Evolutionary conservation across 164 flowering plant genomes (phyloP), one percentile per base, ranked within the genome.

Genomic region (Vitis riparia): DNA sequence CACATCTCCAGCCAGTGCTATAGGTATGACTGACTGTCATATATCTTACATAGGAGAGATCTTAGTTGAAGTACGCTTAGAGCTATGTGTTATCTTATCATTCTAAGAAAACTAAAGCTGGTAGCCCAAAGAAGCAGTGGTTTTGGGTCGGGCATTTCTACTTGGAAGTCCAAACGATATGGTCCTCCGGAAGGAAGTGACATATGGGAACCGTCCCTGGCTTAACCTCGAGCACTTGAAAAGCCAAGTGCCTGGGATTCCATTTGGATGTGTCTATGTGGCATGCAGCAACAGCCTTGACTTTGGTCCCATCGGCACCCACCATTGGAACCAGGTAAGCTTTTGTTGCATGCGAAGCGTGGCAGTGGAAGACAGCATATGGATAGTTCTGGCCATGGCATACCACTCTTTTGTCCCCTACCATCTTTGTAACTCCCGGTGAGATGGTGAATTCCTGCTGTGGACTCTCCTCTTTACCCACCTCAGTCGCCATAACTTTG

Each of bases 161-260:
- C 14, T 73, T 77, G 15, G 37, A 68, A 56, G 69, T 55, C 86
- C 86, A 85, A 30, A 77, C 77, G 30, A 84, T 23, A 48, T 82
- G 85, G 66, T 82, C 80, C 67, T 82, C 72, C 3, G 86, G 84
- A 76, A 85, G 82, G 83, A 85, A 85, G 61, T 85, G 88, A 79
- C 86, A 85, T 56, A 85, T 55, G 0, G 86, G 85, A 53, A 80
- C 73, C 52, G 81, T 80, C 52, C 85, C 85, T 12, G 85, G 85
- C 72, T 78, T 67, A 14, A 84, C 84, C 12, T 78, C 74, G 58
- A 84, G 85, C 57, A 82, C 80, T 62, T 82, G 78, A 65, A 84
- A 84, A 49, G 88, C 84, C 75, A 84, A 51, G 62, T 84, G 84
- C 72, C 80, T 80, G 0, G 88, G 88, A 75, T 82, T 84, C 85